Evolutionary conservation across 441 rosid genomes (phyloP), one percentile per base, ranked within the genome.

Genomic region (Isatis lusitanica): DNA sequence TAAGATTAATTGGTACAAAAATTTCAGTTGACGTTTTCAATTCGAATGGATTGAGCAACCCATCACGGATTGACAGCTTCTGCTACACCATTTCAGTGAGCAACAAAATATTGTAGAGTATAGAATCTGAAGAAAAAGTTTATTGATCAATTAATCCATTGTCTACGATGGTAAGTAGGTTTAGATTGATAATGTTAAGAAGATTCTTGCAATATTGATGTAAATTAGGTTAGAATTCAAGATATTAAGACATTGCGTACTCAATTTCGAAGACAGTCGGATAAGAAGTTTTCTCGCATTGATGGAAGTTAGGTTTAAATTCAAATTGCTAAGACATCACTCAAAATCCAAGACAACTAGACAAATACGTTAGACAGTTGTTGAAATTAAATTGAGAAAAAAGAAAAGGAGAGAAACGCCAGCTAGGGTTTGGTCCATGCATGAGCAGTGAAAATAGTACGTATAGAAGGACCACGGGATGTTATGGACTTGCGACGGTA

Each of bases 371-470:
- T 36, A 63, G 52, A 74, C 68, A 67, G 73, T 50, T 74, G 55
- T 51, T 66, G 38, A 33, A 61, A 68, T 21, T 51, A 60, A 74
- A 68, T 74, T 74, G 63, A 68, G 78, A 68, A 36, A 47, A 53
- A 46, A 46, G 21, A 28, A 55, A 40, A 64, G 55, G 43, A 33
- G 46, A 52, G 64, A 26, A 15, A 65, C 42, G 50, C 57, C 63
- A 67, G 78, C 74, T 74, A 67, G 56, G 68, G 69, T 33, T 75
- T 75, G 73, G 78, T 74, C 73, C 78, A 74, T 66, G 67, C 66
- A 46, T 46, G 42, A 64, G 21, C 65, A 73, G 33, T 44, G 71
- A 47, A 57, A 28, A 57, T 17, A 48, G 77, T 47, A 65, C 44
- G 60, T 66, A 44, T 66, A 44, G 66, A 74, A 73, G 74, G 78